Conservation (phyloP, 2,329 filamentous ascomycete species). For the Alternaria sp. region DNA sequence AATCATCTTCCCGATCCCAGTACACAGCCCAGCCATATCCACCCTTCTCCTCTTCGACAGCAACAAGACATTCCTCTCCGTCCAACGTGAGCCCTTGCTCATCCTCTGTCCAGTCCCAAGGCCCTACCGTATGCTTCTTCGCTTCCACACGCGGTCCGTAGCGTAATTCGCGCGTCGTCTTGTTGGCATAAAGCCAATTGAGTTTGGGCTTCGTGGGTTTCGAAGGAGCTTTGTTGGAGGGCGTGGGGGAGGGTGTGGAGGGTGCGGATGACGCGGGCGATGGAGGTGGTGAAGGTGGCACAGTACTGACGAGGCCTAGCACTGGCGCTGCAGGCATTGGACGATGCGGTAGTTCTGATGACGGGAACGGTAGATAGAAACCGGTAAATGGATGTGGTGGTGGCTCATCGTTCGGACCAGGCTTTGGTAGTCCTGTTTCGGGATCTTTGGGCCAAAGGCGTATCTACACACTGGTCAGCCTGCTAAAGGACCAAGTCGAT, state of each 20-base stretch:
- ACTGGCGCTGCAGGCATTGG: slow-evolving; percentile 47
- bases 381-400: slow-evolving; percentile 57
- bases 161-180: slow-evolving; percentile 64
- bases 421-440: slow-evolving; percentile 34
- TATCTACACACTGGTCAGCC: slow-evolving; percentile 30
- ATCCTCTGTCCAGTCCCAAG: slow-evolving; percentile 80
- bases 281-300: slow-evolving; percentile 32
- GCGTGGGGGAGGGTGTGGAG: slow-evolving; percentile 13
- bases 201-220: slow-evolving; percentile 58
- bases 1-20: slow-evolving; percentile 57
- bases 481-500: background rate
- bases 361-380: slow-evolving; percentile 58
- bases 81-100: slow-evolving; percentile 60
- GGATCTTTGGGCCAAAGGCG: slow-evolving; percentile 47
- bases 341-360: slow-evolving; percentile 48
- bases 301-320: slow-evolving; percentile 58
- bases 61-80: slow-evolving; percentile 62
- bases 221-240: background rate
- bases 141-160: slow-evolving; percentile 75
- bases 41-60: slow-evolving; percentile 59
- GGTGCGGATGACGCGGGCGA: slow-evolving; percentile 43
- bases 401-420: slow-evolving; percentile 25
- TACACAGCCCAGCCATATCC: slow-evolving; percentile 61
- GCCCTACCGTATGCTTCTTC: slow-evolving; percentile 73
- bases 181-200: slow-evolving; percentile 72